Conservation (phyloP, 176 grass and related monocot species). For the Puccinellia tenuiflora region DNA sequence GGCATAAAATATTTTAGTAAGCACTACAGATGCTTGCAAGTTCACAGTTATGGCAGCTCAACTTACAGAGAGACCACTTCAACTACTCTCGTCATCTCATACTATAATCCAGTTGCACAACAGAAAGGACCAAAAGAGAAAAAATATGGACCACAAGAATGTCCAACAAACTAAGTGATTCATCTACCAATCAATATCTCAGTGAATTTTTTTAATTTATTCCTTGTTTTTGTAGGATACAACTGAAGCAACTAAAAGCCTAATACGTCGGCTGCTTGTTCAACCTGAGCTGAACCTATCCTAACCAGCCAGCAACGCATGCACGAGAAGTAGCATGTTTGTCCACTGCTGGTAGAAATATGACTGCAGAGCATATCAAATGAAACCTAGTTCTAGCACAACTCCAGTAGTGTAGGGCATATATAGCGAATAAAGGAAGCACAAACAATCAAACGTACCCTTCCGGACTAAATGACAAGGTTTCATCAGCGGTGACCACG, state of each 20-base stretch:
- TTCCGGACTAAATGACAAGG: background rate
- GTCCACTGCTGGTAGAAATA: constrained; percentile 4
- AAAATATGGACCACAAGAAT: constrained; percentile 3
- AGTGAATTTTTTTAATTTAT: background rate
- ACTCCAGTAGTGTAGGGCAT: background rate
- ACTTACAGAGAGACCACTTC: background rate
- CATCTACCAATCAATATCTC: background rate
- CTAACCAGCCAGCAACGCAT: background rate
- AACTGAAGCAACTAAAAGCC: constrained; percentile 17
- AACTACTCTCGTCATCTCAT: background rate
- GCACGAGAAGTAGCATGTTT: constrained; percentile 1
- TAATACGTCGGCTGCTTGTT: constrained; percentile 6
- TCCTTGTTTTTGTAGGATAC: background rate
- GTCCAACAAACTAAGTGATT: background rate
- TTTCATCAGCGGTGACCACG: background rate
- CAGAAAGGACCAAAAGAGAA: background rate
- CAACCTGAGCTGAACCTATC: constrained; percentile 9
- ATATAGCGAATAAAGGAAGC: constrained; percentile 15
- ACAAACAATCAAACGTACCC: background rate
- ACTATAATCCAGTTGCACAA: background rate
- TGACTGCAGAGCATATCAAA: background rate
- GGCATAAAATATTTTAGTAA: constrained; percentile 22
- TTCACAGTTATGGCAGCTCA: constrained; percentile 4
- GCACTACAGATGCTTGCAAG: constrained; percentile 16
- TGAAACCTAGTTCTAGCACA: background rate